Evolutionary conservation across 202 grass and related monocot genomes (phyloP).

Genomic region (Elaeis oleifera): DNA sequence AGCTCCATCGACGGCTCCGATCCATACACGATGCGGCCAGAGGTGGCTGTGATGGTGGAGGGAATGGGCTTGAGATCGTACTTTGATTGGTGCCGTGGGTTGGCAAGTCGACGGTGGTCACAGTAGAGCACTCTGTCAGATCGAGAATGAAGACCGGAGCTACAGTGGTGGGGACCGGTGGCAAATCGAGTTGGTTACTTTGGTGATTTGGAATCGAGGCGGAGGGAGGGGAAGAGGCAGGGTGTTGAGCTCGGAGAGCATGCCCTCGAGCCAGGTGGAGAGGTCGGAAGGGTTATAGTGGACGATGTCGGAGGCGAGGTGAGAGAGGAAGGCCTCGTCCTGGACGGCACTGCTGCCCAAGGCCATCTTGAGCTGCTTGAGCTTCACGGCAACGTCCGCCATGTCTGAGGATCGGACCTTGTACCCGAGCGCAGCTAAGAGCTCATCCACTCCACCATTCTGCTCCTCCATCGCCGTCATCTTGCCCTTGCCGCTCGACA

Average conservation of each 20-base stretch:
- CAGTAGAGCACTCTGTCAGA: conserved; percentile 8
- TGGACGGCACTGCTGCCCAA: conserved; percentile 30
- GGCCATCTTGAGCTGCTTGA: conserved; percentile 97
- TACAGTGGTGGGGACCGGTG: conserved; percentile 20
- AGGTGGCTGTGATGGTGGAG: conserved; percentile 14
- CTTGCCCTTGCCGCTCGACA: too few species aligned
- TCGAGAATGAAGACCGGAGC: neutral
- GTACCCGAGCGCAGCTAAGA: too few species aligned
- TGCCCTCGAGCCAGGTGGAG: too few species aligned
- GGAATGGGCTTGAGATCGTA: conserved; percentile 51
- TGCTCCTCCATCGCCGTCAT: too few species aligned
- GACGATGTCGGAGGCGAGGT: conserved; percentile 43
- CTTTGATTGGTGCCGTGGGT: conserved; percentile 17
- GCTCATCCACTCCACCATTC: too few species aligned
- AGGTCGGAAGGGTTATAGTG: too few species aligned
- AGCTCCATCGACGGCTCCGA: conserved; percentile 4
- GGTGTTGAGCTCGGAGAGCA: conserved; percentile 66
- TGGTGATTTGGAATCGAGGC: conserved; percentile 4
- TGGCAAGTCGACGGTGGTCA: conserved; percentile 35
- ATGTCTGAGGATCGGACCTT: conserved; percentile 83
- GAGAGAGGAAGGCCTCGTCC: conserved; percentile 33
- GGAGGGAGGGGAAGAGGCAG: conserved; percentile 47
- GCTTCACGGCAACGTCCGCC: conserved; percentile 89
- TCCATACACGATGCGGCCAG: conserved; percentile 9
- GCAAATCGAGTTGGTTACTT: neutral